Conservation (phyloP, 2,329 filamentous ascomycete genomes). For the Aspergillus pseudoviridinutans region DNA sequence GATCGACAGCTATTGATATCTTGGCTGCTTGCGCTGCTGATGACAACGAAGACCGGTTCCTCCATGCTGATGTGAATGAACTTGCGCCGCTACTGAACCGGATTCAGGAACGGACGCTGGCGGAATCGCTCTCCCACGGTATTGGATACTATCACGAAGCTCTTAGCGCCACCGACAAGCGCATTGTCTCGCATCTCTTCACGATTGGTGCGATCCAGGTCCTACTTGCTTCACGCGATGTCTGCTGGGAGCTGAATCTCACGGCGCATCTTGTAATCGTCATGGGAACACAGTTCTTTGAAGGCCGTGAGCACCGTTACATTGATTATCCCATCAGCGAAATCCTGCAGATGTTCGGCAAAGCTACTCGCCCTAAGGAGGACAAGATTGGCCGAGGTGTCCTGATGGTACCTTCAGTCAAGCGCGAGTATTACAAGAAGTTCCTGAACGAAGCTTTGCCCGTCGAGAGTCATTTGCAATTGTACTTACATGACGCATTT, state of each 20-base stretch:
- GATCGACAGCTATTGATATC: constrained; percentile 80
- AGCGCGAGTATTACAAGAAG: constrained; percentile 98
- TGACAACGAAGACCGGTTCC: constrained; percentile 88
- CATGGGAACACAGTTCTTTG: constrained; percentile 97
- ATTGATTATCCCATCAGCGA: constrained; percentile 94
- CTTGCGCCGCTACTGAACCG: constrained; percentile 76
- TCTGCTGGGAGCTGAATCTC: constrained; percentile 91
- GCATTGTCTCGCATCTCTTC: constrained; percentile 90
- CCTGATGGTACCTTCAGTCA: constrained; percentile 92
- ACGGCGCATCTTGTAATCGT: constrained; percentile 88
- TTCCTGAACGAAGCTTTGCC: constrained; percentile 95
- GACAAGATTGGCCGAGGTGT: constrained; percentile 84
- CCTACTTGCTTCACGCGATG: constrained; percentile 75
- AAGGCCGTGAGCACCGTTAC: constrained; percentile 94
- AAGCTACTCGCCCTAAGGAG: constrained; percentile 72
- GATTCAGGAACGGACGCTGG: constrained; percentile 80
- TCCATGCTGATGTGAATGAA: constrained; percentile 78
- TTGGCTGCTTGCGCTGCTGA: constrained; percentile 83
- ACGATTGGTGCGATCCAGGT: constrained; percentile 86
- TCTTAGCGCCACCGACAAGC: constrained; percentile 80
- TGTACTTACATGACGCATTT: constrained; percentile 91
- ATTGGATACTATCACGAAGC: constrained; percentile 98
- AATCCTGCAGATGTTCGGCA: constrained; percentile 96
- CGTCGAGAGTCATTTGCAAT: constrained; percentile 89
- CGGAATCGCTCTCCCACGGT: constrained; percentile 85